phyloP scores from a whole-genome alignment of 257 asterid species.

The Anisodus tanguticus region DNA sequence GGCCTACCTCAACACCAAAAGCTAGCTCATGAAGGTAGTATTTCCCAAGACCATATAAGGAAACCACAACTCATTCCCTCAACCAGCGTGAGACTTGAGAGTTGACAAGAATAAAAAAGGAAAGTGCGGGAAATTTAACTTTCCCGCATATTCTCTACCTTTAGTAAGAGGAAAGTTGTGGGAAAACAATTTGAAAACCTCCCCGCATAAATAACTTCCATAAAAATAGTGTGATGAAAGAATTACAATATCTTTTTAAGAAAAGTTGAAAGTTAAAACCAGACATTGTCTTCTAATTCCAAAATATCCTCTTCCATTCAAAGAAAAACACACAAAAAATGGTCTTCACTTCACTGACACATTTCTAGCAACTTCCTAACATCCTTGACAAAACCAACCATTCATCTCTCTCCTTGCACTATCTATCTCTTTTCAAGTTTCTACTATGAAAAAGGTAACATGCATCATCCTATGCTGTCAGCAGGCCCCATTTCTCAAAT shows the following conservation, averaged over 20 bases:
- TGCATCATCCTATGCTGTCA: neutral
- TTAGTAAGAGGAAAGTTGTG: neutral
- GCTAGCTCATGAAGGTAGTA: neutral
- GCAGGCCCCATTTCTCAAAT: neutral
- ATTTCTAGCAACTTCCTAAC: conserved; percentile 1
- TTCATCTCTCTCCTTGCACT: conserved; percentile 21
- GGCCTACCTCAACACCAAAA: neutral
- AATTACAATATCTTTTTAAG: neutral
- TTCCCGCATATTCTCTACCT: neutral
- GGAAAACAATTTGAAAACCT: neutral
- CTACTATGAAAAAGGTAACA: conserved; percentile 7
- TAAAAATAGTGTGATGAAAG: neutral
- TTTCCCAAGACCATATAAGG: neutral
- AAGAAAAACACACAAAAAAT: conserved; percentile 19
- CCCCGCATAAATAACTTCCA: neutral
- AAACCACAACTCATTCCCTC: conserved; percentile 4
- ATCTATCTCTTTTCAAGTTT: conserved; percentile 19
- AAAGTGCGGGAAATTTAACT: neutral
- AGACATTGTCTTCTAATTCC: neutral
- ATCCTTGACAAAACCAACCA: conserved; percentile 17
- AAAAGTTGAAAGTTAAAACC: neutral
- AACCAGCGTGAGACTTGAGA: neutral
- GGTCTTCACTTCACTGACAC: conserved; percentile 13
- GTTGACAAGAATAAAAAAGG: conserved; percentile 19
- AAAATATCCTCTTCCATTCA: conserved; percentile 9